phyloP scores from a whole-genome alignment of 2,329 filamentous ascomycete genomes.

The Arthrocladium fulminans region DNA sequence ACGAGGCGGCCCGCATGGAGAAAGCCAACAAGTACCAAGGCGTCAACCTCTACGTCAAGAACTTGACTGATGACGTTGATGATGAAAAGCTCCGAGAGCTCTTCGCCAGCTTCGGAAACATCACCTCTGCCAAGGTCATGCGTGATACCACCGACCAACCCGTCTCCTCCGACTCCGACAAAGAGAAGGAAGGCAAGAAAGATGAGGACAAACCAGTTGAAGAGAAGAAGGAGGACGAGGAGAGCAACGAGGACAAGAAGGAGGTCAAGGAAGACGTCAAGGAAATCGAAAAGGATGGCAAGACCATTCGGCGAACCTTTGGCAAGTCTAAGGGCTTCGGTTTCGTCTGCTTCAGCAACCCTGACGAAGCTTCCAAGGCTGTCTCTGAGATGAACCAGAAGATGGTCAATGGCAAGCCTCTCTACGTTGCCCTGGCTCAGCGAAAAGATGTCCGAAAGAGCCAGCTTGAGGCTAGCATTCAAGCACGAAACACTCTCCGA shows the following conservation, averaged over 20 bases:
- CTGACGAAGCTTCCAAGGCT: constrained; percentile 97
- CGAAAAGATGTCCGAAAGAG: constrained; percentile 99
- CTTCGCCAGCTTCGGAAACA: constrained; percentile 83
- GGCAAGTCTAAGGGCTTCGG: constrained; percentile 99
- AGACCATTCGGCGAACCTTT: constrained; percentile 57
- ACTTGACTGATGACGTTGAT: constrained; percentile 91
- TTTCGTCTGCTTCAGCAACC: constrained; percentile 99
- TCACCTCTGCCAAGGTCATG: constrained; percentile 99
- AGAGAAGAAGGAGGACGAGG: constrained; percentile 41
- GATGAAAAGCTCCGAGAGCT: constrained; percentile 95
- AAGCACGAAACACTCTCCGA: constrained; percentile 95
- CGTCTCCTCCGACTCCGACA: constrained; percentile 30
- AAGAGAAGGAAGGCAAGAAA: constrained; percentile 48
- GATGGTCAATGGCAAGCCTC: constrained; percentile 93
- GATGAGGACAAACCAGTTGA: constrained; percentile 43
- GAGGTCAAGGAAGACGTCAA: constrained; percentile 43
- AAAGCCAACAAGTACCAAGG: constrained; percentile 99
- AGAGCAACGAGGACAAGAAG: constrained; percentile 34
- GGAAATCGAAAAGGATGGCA: constrained; percentile 43
- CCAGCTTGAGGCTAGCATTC: constrained; percentile 97
- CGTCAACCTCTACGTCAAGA: constrained; percentile 99
- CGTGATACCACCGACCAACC: constrained; percentile 58
- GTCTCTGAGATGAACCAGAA: constrained; percentile 99
- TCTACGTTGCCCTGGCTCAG: constrained; percentile 96
- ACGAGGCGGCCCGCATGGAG: constrained; percentile 93